Percentiles rank a stretch among this genome's conserved stretches.
phyloP scores from a whole-genome alignment of 768 basidiomycete genomes.

The Pleurotus ostreatus region DNA sequence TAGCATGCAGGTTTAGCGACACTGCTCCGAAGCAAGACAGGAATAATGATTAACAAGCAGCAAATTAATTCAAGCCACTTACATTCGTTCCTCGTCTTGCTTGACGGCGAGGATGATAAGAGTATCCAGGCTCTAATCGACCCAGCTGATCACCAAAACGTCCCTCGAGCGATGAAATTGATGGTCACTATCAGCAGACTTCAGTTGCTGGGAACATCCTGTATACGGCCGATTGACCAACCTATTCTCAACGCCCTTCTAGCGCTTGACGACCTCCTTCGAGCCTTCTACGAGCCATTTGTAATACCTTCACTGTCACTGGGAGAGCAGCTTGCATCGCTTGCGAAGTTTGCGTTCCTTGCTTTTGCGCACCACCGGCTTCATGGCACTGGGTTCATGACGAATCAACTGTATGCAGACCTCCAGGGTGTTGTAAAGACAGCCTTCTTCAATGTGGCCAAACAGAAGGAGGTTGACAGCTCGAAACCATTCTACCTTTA shows the following conservation, averaged over 20 bases:
- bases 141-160: slow-evolving; percentile 26
- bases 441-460: slow-evolving; percentile 16
- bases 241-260: slow-evolving; percentile 15
- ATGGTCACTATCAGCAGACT: slow-evolving; percentile 16
- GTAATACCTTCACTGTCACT: slow-evolving; percentile 16
- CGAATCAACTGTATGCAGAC: slow-evolving; percentile 26
- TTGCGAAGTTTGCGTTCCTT: slow-evolving; percentile 20
- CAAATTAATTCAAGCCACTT: slow-evolving; percentile 19
- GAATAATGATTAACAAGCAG: slow-evolving; percentile 13
- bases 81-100: slow-evolving; percentile 14
- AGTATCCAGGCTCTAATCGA: slow-evolving; percentile 18
- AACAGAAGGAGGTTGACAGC: slow-evolving; percentile 21
- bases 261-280: slow-evolving; percentile 24
- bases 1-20: no score
- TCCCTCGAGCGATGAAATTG: slow-evolving; percentile 25
- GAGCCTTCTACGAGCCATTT: slow-evolving; percentile 22
- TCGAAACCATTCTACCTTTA: slow-evolving; percentile 15
- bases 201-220: slow-evolving; percentile 9
- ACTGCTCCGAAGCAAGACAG: slow-evolving; percentile 11
- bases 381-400: slow-evolving; percentile 21
- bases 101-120: slow-evolving; percentile 10
- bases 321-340: slow-evolving; percentile 21
- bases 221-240: slow-evolving; percentile 15
- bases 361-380: slow-evolving; percentile 17
- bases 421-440: slow-evolving; percentile 26